Evolutionary conservation across 176 grass and related monocot species (phyloP).

Genomic region (sorghum (Sorghum bicolor)): DNA sequence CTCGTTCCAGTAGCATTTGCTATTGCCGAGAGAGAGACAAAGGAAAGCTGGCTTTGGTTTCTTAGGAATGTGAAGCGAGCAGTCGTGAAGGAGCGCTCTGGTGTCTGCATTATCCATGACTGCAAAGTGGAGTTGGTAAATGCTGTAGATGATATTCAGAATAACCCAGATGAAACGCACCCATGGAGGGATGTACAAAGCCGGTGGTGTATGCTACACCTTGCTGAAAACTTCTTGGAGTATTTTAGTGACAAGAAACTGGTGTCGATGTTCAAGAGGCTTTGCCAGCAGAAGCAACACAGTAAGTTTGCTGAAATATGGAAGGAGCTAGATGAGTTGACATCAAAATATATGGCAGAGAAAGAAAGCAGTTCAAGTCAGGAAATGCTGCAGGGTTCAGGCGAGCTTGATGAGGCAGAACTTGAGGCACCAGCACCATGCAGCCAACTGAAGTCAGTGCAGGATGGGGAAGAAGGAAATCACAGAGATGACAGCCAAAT

Average conservation of each 20-base stretch:
- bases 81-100: neutral
- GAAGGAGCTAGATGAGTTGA: neutral
- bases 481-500: neutral
- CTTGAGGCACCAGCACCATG: neutral
- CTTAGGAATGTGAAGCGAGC: neutral
- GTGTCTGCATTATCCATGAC: neutral
- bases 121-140: neutral
- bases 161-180: neutral
- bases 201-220: neutral
- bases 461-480: neutral
- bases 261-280: neutral
- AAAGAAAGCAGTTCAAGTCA: neutral
- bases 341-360: neutral
- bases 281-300: neutral
- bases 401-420: neutral
- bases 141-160: neutral
- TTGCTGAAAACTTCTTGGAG: neutral
- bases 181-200: neutral
- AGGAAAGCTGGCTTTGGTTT: too few relatives aligned
- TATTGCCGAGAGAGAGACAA: too few relatives aligned
- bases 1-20: neutral
- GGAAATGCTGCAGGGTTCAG: neutral
- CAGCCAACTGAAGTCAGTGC: neutral
- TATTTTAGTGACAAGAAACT: neutral
- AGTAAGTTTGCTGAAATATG: neutral